Percentiles rank a stretch among this genome's conserved stretches.
Evolutionary conservation across 106 monocot species (phyloP).

Genomic region (Acanthochlamys bracteata): DNA sequence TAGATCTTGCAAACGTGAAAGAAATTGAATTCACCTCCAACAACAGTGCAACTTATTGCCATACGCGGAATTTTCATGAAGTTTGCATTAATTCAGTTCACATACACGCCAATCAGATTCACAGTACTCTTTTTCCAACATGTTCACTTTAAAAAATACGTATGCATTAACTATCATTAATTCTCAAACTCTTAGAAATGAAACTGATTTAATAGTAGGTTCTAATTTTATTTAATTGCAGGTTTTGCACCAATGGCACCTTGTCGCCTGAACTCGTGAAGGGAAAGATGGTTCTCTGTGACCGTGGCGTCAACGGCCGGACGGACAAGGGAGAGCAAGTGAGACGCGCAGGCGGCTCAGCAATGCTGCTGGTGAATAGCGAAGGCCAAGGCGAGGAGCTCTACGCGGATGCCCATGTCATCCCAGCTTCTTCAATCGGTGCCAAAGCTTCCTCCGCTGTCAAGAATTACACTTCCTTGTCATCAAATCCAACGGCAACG

Average conservation of each 20-base stretch:
- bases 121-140: no score
- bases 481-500: conserved; percentile 13
- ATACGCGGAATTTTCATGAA: no score
- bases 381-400: conserved; percentile 35
- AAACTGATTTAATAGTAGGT: no score
- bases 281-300: conserved; percentile 37
- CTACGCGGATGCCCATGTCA: conserved; percentile 30
- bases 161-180: no score
- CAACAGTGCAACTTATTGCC: no score
- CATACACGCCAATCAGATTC: no score
- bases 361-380: conserved; percentile 25
- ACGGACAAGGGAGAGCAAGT: conserved; percentile 31
- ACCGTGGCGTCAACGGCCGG: conserved; percentile 16
- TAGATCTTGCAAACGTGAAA: no score
- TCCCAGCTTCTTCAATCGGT: conserved; percentile 22
- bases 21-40: no score
- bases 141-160: no score
- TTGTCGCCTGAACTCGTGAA: conserved; percentile 11
- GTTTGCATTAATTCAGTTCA: no score
- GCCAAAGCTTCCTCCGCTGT: conserved; percentile 11
- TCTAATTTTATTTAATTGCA: not conserved
- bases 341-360: conserved; percentile 24
- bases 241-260: conserved; percentile 11
- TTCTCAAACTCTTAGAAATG: no score
- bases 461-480: conserved; percentile 6